A percentile compares a stretch with the other conserved stretches of the same genome.
phyloP scores from a whole-genome alignment of 805 yeast species.

The Wickerhamiella qilinensis region DNA sequence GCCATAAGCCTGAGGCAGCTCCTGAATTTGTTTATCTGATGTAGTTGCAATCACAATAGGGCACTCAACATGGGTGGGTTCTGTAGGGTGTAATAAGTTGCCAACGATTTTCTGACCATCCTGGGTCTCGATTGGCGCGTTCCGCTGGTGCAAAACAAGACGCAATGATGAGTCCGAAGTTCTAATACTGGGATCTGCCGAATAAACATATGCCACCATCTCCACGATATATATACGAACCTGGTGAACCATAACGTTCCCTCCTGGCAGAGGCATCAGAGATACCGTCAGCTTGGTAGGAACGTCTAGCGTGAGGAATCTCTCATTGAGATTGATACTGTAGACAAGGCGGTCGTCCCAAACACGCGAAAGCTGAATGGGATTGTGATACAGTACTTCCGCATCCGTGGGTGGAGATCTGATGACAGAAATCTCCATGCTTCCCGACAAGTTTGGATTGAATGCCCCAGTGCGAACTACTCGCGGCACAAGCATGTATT shows the following conservation, averaged over 20 bases:
- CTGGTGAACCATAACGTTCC: constrained; percentile 59
- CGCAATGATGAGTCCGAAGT: constrained; percentile 13
- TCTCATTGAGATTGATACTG: constrained; percentile 63
- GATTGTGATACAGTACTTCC: constrained; percentile 61
- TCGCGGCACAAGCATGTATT: constrained; percentile 42
- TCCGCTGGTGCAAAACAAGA: constrained; percentile 13
- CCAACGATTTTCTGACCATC: constrained; percentile 4
- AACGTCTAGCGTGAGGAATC: constrained; percentile 57
- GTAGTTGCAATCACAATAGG: constrained; percentile 8
- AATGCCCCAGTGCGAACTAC: constrained; percentile 60
- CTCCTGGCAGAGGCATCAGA: constrained; percentile 45
- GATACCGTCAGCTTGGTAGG: constrained; percentile 59
- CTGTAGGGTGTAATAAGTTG: constrained; percentile 10
- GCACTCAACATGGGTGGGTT: constrained; percentile 11
- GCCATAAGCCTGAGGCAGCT: constrained; percentile 12
- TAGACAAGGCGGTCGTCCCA: constrained; percentile 77
- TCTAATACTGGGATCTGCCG: constrained; percentile 13
- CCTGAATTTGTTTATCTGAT: constrained; percentile 8
- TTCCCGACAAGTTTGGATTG: constrained; percentile 48
- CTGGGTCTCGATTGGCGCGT: constrained; percentile 5
- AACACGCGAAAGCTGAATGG: constrained; percentile 60
- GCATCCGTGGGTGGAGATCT: constrained; percentile 58
- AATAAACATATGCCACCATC: constrained; percentile 15
- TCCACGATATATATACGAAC: constrained; percentile 14
- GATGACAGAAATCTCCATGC: constrained; percentile 42